Evolutionary conservation across 2,329 filamentous ascomycete genomes (phyloP).

Genomic region (Colletotrichum australisinense): DNA sequence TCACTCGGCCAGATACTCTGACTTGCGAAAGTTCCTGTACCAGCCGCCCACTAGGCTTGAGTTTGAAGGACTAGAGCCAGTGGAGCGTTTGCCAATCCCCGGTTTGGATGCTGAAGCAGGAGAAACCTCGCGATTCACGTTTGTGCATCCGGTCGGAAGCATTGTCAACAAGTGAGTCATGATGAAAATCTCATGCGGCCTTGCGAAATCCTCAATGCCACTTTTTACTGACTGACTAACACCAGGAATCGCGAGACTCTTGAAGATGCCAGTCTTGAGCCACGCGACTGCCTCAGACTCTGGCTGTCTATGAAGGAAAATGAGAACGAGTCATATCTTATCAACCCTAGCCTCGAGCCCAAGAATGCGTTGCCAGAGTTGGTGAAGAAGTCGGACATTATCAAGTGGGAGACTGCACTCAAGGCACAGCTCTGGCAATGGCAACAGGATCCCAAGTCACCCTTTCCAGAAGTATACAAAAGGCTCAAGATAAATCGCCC

Average conservation of each 20-base stretch:
- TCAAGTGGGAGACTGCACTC: slow-evolving; percentile 75
- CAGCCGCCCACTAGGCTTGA: slow-evolving; percentile 53
- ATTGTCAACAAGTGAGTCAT: slow-evolving; percentile 65
- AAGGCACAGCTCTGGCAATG: slow-evolving; percentile 65
- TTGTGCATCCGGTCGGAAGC: slow-evolving; percentile 75
- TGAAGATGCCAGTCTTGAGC: slow-evolving; percentile 75
- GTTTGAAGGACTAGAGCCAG: slow-evolving; percentile 63
- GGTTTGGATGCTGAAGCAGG: slow-evolving; percentile 58
- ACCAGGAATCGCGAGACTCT: slow-evolving; percentile 68
- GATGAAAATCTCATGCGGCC: not conserved
- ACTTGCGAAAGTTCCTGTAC: slow-evolving; percentile 81
- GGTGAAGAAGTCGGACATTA: slow-evolving; percentile 73
- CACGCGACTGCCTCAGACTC: slow-evolving; percentile 75
- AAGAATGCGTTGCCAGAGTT: slow-evolving; percentile 59
- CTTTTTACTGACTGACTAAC: not conserved
- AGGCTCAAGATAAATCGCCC: slow-evolving; percentile 50
- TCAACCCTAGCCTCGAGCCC: slow-evolving; percentile 71
- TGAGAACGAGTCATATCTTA: slow-evolving; percentile 60
- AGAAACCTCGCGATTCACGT: slow-evolving; percentile 60
- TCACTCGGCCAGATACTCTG: slow-evolving; percentile 78
- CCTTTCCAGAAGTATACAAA: slow-evolving; percentile 55
- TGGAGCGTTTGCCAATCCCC: slow-evolving; percentile 53
- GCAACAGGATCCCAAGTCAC: slow-evolving; percentile 64
- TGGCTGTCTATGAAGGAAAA: slow-evolving; percentile 73
- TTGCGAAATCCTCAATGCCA: not conserved